Evolutionary conservation across 75 land plant genomes (phyloP).

Genomic region (Selaginella moellendorffii): DNA sequence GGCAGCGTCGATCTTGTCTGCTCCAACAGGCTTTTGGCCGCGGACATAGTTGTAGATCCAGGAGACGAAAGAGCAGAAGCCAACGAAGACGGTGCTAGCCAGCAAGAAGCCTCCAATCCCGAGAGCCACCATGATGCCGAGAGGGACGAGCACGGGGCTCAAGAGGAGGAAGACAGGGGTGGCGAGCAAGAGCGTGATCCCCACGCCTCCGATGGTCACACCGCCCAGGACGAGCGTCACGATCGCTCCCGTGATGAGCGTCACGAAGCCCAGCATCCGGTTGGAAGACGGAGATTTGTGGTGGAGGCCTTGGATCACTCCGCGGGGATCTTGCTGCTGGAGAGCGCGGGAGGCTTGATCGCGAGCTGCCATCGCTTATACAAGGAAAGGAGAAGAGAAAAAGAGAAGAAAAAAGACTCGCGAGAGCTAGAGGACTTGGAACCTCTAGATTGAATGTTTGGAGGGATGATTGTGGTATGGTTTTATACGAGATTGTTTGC

Average conservation of each 20-base stretch:
- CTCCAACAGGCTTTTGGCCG: background rate
- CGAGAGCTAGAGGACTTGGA: no score
- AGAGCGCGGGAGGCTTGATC: background rate
- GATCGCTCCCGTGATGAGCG: background rate
- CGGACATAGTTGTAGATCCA: constrained; percentile 7
- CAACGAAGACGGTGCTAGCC: background rate
- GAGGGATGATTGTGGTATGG: no score
- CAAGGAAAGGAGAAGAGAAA: no score
- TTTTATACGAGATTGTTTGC: no score
- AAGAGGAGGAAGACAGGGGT: background rate
- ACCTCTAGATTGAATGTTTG: no score
- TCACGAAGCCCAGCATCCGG: background rate
- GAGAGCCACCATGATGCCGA: constrained; percentile 3
- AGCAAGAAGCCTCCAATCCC: background rate
- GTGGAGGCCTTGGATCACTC: background rate
- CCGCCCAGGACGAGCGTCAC: background rate
- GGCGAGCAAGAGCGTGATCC: background rate
- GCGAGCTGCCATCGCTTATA: no score
- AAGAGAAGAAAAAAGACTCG: no score
- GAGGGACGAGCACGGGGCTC: constrained; percentile 1
- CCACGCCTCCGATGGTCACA: background rate
- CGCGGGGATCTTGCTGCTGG: background rate
- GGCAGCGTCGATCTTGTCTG: constrained; percentile 5
- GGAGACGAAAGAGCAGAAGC: background rate
- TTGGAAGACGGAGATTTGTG: background rate